Conservation (phyloP, 192 early-diverging fungal genomes). For the Entomortierella lignicola region DNA sequence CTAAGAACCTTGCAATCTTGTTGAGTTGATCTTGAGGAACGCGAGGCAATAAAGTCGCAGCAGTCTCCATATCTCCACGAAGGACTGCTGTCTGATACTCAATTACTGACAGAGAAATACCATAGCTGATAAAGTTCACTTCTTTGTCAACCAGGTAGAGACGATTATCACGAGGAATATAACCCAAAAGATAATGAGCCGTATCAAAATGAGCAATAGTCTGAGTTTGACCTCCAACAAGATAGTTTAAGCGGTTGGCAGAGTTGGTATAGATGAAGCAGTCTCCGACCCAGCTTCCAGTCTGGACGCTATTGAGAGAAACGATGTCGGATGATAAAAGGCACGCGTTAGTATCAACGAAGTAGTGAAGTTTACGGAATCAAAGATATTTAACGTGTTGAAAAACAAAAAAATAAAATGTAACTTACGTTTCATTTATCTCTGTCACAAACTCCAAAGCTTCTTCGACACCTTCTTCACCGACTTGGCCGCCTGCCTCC, state of each 20-base stretch:
- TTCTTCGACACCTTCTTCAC: conserved; percentile 96
- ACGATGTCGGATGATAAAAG: too few species aligned
- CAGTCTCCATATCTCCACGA: conserved; percentile 90
- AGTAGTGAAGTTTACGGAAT: neutral
- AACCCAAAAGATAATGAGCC: conserved; percentile 93
- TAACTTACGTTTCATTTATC: conserved; percentile 79
- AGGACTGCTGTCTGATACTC: conserved; percentile 99
- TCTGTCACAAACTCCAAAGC: conserved; percentile 96
- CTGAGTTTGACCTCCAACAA: conserved; percentile 93
- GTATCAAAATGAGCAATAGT: conserved; percentile 97
- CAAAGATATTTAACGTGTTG: neutral
- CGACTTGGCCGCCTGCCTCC: conserved; percentile 72
- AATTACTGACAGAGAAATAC: conserved; percentile 92
- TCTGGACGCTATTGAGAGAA: conserved; percentile 84
- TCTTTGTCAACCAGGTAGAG: conserved; percentile 96
- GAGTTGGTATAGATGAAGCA: conserved; percentile 98
- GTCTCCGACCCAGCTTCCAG: conserved; percentile 98
- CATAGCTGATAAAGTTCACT: conserved; percentile 88
- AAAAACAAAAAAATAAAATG: too few species aligned
- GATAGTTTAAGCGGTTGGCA: conserved; percentile 92
- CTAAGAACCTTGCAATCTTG: conserved; percentile 94
- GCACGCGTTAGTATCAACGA: conserved; percentile 19
- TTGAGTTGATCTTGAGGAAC: conserved; percentile 90
- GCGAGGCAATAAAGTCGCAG: conserved; percentile 82
- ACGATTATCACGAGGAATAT: conserved; percentile 93